Evolutionary conservation across 164 flowering plant genomes (phyloP), one percentile per base, ranked within the genome.

Genomic region (Tinospora cordifolia): DNA sequence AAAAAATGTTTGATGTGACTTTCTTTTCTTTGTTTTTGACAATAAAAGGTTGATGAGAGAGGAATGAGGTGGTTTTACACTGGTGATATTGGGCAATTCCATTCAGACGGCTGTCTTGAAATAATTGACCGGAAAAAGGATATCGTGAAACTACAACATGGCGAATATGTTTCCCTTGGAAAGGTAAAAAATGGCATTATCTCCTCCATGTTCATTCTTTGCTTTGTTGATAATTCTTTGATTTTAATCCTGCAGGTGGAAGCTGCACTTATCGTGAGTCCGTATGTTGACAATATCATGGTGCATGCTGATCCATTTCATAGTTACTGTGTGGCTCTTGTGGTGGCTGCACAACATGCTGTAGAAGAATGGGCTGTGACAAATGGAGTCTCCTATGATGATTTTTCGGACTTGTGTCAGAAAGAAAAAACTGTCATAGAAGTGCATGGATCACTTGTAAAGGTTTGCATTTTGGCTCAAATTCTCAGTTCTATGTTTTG

Each of bases 71-170:
- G 99, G 99, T 94, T 94, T 82, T 90, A 88, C 80, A 84, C 94
- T 14, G 99, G 98, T 65, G 99, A 94, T 73, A 81, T 94, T 17
- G 99, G 99, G 69, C 90, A 71, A 71, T 86, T 92, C 78, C 97
- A 94, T 73, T 39, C 84, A 63, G 99, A 94, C 83, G 99, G 99
- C 71, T 94, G 98, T 83, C 89, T 94, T 72, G 93, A 94, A 83
- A 92, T 94, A 71, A 81, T 92, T 81, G 99, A 94, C 78, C 98
- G 98, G 51, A 94, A 89, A 67, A 94, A 94, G 81, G 99, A 94
- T 74, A 94, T 94, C 44, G 95, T 94, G 67, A 94, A 94, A 81
- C 99, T 94, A 77, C 99, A 94, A 79, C 99, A 94, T 80, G 99
- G 99, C 69, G 98, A 94, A 81, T 94, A 94, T 81, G 94, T 92